Conservation (phyloP, 2,329 filamentous ascomycete genomes). For the Plenodomus lindquistii region DNA sequence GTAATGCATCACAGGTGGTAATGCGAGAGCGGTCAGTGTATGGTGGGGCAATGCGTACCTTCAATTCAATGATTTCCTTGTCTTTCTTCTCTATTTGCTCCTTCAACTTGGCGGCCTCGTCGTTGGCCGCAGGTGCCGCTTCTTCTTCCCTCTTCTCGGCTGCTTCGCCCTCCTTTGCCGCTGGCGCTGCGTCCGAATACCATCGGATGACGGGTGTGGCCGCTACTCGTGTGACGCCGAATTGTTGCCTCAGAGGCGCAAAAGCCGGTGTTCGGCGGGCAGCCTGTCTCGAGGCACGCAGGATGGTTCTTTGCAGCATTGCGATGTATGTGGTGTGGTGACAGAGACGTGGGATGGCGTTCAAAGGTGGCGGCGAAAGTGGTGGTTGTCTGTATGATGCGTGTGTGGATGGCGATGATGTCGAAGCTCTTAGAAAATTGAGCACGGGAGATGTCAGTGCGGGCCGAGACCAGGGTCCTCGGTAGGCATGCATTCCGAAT, state of each 20-base stretch:
- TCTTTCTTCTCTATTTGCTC: constrained; percentile 74
- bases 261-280: constrained; percentile 47
- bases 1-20: not conserved
- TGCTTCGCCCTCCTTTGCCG: constrained; percentile 46
- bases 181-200: constrained; percentile 54
- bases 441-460: constrained; percentile 16
- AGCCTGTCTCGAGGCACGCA: constrained; percentile 52
- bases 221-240: constrained; percentile 35
- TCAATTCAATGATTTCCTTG: constrained; percentile 77
- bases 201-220: constrained; percentile 43
- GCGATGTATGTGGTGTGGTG: constrained; percentile 22
- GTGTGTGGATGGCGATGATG: constrained; percentile 4
- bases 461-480: constrained; percentile 18
- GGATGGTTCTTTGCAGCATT: constrained; percentile 57
- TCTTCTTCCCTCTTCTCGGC: constrained; percentile 48
- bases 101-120: constrained; percentile 49
- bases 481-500: constrained; percentile 26
- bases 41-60: constrained; percentile 60
- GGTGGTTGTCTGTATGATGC: not conserved
- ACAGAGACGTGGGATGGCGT: not conserved
- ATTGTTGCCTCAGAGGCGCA: constrained; percentile 39
- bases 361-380: not conserved
- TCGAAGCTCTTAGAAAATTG: constrained; percentile 25
- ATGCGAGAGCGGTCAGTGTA: not conserved
- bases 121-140: constrained; percentile 43